phyloP scores from a whole-genome alignment of 2,329 filamentous ascomycete genomes.

The Elsinoe batatas region DNA sequence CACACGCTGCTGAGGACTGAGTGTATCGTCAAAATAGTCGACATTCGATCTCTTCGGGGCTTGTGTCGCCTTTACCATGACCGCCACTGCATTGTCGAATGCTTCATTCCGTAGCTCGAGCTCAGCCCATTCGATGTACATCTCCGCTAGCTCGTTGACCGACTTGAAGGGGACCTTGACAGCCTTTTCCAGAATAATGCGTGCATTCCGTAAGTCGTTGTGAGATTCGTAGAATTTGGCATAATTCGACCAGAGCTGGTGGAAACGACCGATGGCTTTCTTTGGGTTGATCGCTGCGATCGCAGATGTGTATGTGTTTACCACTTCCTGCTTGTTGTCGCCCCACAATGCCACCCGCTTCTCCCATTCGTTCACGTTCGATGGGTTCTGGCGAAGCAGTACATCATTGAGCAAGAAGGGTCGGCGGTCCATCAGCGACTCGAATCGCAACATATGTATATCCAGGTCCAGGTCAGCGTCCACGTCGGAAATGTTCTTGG shows the following conservation, averaged over 20 bases:
- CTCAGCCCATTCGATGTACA: constrained; percentile 99
- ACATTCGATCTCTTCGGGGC: constrained; percentile 95
- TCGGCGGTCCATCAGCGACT: constrained; percentile 92
- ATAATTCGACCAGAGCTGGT: constrained; percentile 93
- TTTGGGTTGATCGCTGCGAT: constrained; percentile 90
- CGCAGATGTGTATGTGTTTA: constrained; percentile 88
- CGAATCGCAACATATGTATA: constrained; percentile 94
- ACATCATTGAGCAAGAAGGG: constrained; percentile 97
- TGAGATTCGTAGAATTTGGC: constrained; percentile 93
- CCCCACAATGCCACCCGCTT: constrained; percentile 95
- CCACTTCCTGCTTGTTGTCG: constrained; percentile 80
- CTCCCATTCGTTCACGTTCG: constrained; percentile 94
- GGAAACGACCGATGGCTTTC: constrained; percentile 85
- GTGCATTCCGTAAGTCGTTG: constrained; percentile 71
- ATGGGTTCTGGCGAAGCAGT: constrained; percentile 84
- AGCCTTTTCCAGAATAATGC: constrained; percentile 93
- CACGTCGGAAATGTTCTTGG: constrained; percentile 66
- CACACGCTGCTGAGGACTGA: constrained; percentile 89
- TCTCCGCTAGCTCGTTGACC: constrained; percentile 91
- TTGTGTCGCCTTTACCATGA: constrained; percentile 95
- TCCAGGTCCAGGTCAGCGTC: constrained; percentile 90
- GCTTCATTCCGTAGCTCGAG: constrained; percentile 95
- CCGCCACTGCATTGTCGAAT: constrained; percentile 84
- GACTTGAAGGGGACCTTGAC: constrained; percentile 97
- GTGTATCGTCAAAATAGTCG: constrained; percentile 95